Percentiles rank a stretch among this genome's conserved stretches.
Conservation (phyloP, 73 alveolate genomes). For the Paramecium sonneborni region DNA sequence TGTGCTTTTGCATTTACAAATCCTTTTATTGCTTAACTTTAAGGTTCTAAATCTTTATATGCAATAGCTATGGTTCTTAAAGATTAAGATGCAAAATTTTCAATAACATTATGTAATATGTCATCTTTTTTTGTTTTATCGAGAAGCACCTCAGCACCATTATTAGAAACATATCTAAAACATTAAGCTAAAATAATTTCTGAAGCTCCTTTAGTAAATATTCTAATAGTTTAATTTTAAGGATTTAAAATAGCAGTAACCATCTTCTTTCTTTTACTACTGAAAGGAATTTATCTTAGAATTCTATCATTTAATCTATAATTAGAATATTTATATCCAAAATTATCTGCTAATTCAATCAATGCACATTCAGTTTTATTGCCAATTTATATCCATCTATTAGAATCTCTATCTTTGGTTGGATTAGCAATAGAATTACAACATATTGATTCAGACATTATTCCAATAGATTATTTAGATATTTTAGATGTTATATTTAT, state of each 20-base stretch:
- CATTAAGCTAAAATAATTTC: constrained; percentile 82
- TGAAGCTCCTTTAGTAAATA: constrained; percentile 88
- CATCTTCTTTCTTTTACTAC: constrained; percentile 93
- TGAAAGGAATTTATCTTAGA: constrained; percentile 78
- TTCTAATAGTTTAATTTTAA: constrained; percentile 62
- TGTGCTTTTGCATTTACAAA: not conserved
- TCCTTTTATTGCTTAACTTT: not conserved
- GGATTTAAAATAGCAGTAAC: constrained; percentile 79
- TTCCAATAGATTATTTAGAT: constrained; percentile 4
- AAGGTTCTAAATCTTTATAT: constrained; percentile 71
- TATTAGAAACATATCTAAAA: constrained; percentile 65
- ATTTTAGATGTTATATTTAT: not conserved
- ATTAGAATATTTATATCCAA: constrained; percentile 44
- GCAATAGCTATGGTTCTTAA: constrained; percentile 81
- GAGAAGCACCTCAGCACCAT: constrained; percentile 68
- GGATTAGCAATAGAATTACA: constrained; percentile 59
- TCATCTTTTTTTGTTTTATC: constrained; percentile 47
- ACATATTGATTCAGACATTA: constrained; percentile 38
- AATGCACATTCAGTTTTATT: constrained; percentile 78
- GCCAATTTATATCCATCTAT: constrained; percentile 71
- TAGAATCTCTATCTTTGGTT: constrained; percentile 54
- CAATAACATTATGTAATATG: constrained; percentile 71
- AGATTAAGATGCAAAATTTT: constrained; percentile 78
- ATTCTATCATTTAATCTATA: constrained; percentile 19
- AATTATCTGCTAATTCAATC: constrained; percentile 60